These are phyloP conservation scores for Tillandsia leiboldiana DNA, from an alignment of 176 grass and related monocot genomes.

Conservation along the genomic window DNA sequence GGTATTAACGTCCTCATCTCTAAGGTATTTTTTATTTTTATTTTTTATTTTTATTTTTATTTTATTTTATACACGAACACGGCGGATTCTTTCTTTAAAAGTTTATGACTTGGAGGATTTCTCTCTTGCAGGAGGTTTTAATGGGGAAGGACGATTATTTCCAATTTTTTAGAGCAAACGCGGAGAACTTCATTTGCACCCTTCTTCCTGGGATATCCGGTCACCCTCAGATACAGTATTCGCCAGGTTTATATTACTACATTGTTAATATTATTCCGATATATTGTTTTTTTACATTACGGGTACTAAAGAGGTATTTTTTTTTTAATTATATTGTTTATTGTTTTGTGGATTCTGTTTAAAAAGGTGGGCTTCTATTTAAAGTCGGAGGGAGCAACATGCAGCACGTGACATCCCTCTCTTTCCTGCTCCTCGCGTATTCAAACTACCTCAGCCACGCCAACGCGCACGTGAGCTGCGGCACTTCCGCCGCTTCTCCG, in stretches of 20 bases:
- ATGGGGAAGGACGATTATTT: conserved; percentile 93
- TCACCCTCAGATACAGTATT: conserved; percentile 79
- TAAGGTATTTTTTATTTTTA: conserved; percentile 25
- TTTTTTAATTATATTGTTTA: background rate
- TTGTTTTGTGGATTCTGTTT: background rate
- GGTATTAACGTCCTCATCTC: conserved; percentile 91
- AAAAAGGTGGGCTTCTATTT: conserved; percentile 59
- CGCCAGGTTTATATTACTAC: conserved; percentile 33
- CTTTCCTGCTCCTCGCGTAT: conserved; percentile 85
- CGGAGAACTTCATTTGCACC: conserved; percentile 88
- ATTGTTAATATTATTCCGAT: background rate
- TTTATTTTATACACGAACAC: background rate
- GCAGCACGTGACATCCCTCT: conserved; percentile 93
- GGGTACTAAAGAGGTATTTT: background rate
- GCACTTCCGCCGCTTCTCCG: conserved; percentile 31
- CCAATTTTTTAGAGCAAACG: conserved; percentile 60
- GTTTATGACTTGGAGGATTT: background rate
- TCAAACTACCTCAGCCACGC: conserved; percentile 90
- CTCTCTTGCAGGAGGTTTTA: conserved; percentile 55
- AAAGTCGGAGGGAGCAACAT: conserved; percentile 95
- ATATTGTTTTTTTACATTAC: background rate
- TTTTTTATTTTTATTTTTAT: conserved; percentile 4
- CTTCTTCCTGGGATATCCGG: conserved; percentile 77
- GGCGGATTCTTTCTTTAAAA: background rate
- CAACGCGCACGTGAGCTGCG: conserved; percentile 48